Evolutionary conservation across 805 yeast genomes (phyloP), one percentile per base, ranked within the genome.

Genomic region (Saccharomycopsis synnaedendra): DNA sequence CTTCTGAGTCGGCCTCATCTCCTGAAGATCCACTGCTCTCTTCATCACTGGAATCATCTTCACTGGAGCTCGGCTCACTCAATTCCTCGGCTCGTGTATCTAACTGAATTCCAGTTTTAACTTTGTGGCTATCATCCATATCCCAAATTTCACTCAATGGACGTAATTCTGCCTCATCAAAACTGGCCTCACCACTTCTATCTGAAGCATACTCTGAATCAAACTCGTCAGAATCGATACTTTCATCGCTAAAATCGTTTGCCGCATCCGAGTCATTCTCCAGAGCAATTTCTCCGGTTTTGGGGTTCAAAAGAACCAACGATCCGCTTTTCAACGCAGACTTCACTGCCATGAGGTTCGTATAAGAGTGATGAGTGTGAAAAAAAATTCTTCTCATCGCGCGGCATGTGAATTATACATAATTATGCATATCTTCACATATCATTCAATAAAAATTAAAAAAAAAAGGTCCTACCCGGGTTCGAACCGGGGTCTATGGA

Each of bases 101-200:
- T 29, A 51, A 45, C 41, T 48, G 54, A 38, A 53, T 47, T 9
- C 47, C 33, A 29, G 29, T 19, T 8, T 41, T 31, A 19, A 50
- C 58, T 32, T 48, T 50, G 5, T 48, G 56, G 38, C 53, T 42
- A 30, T 55, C 60, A 60, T 85, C 93, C 64, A 78, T 63, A 58
- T 84, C 96, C 95, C 95, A 87, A 3, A 85, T 88, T 55, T 81
- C 88, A n/a, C 95, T 82, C 38, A 88, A 68, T 0, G 94, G 76
- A 50, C 83, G 72, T 46, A 88, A 70, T 55, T 86, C 84, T 32
- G 64, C 68, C 59, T 86, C 96, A 57, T 86, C 95, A 40, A 43
- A 51, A 51, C 54, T 51, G 9, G 41, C 8, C 31, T 51, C 54
- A 1, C 54, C 54, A 27, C 47, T 46, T 11, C 30, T 36, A 38